A percentile compares a stretch with the other conserved stretches of the same genome.
These are phyloP conservation scores for Dendrothele bispora DNA, from an alignment of 768 basidiomycete genomes.

Conservation along the genomic window DNA sequence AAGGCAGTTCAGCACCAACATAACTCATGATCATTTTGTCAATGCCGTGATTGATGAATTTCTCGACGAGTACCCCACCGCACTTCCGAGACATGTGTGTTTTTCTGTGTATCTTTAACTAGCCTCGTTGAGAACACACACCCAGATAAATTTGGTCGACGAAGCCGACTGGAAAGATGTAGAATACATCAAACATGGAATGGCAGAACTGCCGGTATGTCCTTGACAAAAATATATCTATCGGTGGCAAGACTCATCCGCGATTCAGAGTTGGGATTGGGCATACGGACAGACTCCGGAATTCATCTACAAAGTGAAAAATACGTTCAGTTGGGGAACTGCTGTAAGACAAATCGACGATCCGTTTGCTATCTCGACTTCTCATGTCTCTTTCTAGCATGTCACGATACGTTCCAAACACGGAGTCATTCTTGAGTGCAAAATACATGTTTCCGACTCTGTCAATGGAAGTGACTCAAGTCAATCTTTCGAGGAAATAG, in stretches of 20 bases:
- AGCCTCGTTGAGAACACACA: too few species aligned
- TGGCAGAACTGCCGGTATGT: conserved; percentile 71
- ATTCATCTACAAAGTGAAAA: conserved; percentile 64
- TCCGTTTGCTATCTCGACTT: not conserved
- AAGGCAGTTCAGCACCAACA: conserved; percentile 43
- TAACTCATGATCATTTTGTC: conserved; percentile 73
- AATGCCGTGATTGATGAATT: conserved; percentile 71
- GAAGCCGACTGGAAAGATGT: conserved; percentile 46
- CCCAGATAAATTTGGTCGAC: conserved; percentile 29
- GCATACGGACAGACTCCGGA: conserved; percentile 91
- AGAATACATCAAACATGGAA: conserved; percentile 66
- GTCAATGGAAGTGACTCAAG: not conserved
- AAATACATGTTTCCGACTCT: conserved; percentile 25
- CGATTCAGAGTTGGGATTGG: conserved; percentile 95
- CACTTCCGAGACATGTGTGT: not conserved
- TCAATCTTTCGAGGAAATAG: not conserved
- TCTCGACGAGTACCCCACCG: conserved; percentile 48
- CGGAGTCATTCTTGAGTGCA: conserved; percentile 58
- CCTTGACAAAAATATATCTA: not conserved
- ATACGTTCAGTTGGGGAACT: conserved; percentile 52
- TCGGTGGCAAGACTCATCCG: too few species aligned
- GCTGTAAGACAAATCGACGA: conserved; percentile 34
- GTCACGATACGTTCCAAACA: conserved; percentile 61
- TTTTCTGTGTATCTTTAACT: too few species aligned
- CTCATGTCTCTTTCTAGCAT: conserved; percentile 27